Conservation (phyloP, 257 asterid genomes). For the Petunia secreta region DNA sequence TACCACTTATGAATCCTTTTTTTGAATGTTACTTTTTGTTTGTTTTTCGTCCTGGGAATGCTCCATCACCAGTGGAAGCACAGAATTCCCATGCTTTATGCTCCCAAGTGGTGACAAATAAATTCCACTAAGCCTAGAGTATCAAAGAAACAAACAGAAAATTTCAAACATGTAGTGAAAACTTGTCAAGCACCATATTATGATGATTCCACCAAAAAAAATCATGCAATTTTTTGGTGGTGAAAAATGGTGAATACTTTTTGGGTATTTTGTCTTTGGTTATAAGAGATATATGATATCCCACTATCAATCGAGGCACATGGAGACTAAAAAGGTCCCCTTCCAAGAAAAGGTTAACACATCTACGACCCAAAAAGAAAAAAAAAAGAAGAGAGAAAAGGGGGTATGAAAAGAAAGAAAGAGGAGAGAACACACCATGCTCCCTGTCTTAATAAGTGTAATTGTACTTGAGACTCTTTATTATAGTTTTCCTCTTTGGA, state of each 20-base stretch:
- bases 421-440: conserved; percentile 60
- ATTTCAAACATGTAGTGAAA: neutral
- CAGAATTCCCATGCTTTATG: conserved; percentile 28
- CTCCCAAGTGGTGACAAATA: conserved; percentile 34
- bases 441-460: conserved; percentile 42
- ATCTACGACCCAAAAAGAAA: conserved; percentile 50
- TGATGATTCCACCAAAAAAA: conserved; percentile 9
- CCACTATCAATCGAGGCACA: conserved; percentile 55
- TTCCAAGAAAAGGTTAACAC: conserved; percentile 58
- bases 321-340: conserved; percentile 58
- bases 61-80: conserved; percentile 31
- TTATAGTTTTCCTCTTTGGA: conserved; percentile 35
- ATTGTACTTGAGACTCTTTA: conserved; percentile 39
- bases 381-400: conserved; percentile 41
- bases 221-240: neutral
- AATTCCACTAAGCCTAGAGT: conserved; percentile 2
- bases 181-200: conserved; percentile 23
- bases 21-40: conserved; percentile 64
- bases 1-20: conserved; percentile 46
- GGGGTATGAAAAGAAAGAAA: conserved; percentile 28
- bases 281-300: conserved; percentile 37
- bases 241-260: conserved; percentile 20
- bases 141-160: conserved; percentile 26
- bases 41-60: conserved; percentile 47
- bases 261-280: conserved; percentile 32